Conservation (phyloP, 352 stramenopile species). For the Chrysophaeum taylorii region DNA sequence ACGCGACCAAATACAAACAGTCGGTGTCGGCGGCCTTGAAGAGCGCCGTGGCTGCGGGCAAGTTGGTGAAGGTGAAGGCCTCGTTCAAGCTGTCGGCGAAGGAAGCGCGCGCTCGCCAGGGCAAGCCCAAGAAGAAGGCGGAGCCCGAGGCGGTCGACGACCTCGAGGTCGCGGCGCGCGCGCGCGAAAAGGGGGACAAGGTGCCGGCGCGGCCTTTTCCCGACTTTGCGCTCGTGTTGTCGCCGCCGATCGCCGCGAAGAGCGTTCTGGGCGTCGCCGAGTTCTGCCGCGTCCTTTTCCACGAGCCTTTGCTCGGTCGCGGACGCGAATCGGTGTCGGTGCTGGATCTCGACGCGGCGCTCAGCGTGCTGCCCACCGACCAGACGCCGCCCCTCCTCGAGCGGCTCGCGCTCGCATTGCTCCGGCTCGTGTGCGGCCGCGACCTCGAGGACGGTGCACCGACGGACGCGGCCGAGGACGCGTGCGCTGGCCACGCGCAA, state of each 20-base stretch:
- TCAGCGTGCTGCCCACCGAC: not conserved
- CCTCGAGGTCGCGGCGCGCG: not conserved
- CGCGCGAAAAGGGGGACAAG: not conserved
- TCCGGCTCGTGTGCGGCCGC: conserved; percentile 6
- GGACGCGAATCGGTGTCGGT: not conserved
- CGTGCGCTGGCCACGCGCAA: not conserved
- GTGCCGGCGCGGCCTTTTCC: not conserved
- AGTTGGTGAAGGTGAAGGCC: not conserved
- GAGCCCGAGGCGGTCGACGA: not conserved
- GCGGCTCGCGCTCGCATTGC: not conserved
- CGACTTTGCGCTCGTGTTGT: not conserved
- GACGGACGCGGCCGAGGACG: not conserved
- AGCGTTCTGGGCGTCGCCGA: not conserved
- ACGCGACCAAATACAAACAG: not conserved
- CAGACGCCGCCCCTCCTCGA: not conserved
- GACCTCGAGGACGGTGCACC: not conserved
- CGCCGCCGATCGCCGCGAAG: not conserved
- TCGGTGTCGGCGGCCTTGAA: not conserved
- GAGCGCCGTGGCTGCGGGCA: not conserved
- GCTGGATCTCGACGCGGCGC: not conserved
- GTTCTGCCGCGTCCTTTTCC: not conserved
- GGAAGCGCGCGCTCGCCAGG: not conserved
- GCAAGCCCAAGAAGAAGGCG: not conserved
- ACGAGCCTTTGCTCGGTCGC: not conserved
- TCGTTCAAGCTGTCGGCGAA: not conserved